Conservation (phyloP, 2,329 filamentous ascomycete species). For the Trichoderma asperellum region DNA sequence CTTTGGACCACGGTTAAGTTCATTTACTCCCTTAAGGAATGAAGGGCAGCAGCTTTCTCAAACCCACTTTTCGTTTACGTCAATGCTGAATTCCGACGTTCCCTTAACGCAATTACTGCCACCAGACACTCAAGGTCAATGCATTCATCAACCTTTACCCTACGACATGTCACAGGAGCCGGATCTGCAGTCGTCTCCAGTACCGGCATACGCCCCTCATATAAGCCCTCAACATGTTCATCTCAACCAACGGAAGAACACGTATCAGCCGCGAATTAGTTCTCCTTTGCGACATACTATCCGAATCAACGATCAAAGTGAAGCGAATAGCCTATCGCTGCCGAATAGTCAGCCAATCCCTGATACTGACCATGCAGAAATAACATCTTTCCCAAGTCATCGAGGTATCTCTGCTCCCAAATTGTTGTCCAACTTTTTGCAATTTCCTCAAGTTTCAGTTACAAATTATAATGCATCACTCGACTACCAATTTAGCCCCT, state of each 20-base stretch:
- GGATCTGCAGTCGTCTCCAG: neutral
- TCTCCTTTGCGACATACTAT: conserved; percentile 38
- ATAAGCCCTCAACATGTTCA: conserved; percentile 37
- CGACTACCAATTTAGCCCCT: neutral
- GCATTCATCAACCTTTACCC: neutral
- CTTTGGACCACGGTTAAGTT: conserved; percentile 36
- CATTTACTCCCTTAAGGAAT: conserved; percentile 33
- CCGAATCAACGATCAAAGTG: neutral
- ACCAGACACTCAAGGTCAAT: neutral
- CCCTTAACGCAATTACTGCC: neutral
- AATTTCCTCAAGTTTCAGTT: neutral
- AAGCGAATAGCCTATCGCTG: neutral
- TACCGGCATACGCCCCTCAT: conserved; percentile 7
- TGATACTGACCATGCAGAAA: neutral
- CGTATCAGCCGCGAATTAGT: conserved; percentile 33
- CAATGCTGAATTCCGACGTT: conserved; percentile 29
- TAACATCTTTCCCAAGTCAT: neutral
- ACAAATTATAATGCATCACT: neutral
- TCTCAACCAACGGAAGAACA: conserved; percentile 27
- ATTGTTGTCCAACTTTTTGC: neutral
- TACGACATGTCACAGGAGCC: neutral
- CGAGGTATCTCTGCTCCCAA: conserved; percentile 18
- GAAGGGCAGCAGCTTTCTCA: conserved; percentile 14
- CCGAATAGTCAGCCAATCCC: neutral
- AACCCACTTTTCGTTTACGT: conserved; percentile 27